Conservation (phyloP, 1,284 basidiomycete species). For the Trametes pubescens region DNA sequence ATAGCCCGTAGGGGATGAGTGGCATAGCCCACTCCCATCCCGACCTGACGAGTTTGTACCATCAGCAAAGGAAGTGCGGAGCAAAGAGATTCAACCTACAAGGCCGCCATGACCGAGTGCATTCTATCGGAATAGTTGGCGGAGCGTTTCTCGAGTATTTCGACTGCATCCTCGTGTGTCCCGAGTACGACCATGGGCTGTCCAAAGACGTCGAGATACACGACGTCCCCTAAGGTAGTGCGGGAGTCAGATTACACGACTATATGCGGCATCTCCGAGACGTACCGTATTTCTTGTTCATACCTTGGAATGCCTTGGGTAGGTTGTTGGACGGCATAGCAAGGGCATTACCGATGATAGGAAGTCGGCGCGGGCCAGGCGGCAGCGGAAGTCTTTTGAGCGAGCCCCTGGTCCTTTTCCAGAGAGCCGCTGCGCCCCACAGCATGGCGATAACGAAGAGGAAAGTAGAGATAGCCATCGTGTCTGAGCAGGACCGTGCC, state of each 20-base stretch:
- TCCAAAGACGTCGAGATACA: constrained; percentile 23
- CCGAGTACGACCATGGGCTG: constrained; percentile 29
- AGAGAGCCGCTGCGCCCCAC: neutral
- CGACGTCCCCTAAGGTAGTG: constrained; percentile 17
- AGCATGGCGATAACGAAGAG: neutral
- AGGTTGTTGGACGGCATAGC: neutral
- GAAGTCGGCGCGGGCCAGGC: constrained; percentile 2
- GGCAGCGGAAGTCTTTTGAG: neutral
- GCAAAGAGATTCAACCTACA: constrained; percentile 12
- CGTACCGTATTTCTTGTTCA: constrained; percentile 1
- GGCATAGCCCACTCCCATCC: constrained; percentile 19
- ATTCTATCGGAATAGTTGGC: constrained; percentile 32
- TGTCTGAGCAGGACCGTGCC: neutral
- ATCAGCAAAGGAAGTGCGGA: neutral
- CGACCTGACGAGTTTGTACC: constrained; percentile 1
- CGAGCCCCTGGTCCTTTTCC: neutral
- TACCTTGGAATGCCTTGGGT: neutral
- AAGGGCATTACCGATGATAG: constrained; percentile 1
- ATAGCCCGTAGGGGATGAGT: constrained; percentile 11
- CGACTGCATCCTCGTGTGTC: constrained; percentile 37
- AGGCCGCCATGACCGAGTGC: constrained; percentile 13
- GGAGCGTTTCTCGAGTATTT: constrained; percentile 53
- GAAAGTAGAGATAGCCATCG: neutral
- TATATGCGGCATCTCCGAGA: neutral
- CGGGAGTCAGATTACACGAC: too few species aligned